Evolutionary conservation across 345 rosid genomes (phyloP), one percentile per base, ranked within the genome.

Genomic region (Pugionium dolabratum): DNA sequence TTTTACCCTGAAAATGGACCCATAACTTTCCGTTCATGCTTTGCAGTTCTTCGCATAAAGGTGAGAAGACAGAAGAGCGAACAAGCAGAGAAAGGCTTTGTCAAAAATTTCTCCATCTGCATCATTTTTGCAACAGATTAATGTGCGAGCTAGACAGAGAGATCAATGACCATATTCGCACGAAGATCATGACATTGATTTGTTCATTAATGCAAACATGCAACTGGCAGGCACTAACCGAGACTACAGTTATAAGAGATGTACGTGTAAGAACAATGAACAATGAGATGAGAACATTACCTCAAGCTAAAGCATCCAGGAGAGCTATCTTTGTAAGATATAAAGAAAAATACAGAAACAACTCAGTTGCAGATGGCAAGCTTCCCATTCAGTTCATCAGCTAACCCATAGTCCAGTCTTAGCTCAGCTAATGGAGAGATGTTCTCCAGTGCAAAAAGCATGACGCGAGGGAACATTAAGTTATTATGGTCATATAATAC

Each of bases 361-460:
- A 37, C 8, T 67, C 57, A 67, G 34, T 67, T 67, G 37, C 89
- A 85, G 63, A 87, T 83, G 41, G 89, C 65, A 50, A 89, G 91
- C 77, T 82, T 81, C 66, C 83, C 87, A 0, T 73, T 66, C 75
- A 76, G 61, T 28, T 93, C 94, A 81, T 85, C 83, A 9, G 90
- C 79, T 48, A 83, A 85, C n/a, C 92, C 99, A 75, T 94, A 94
- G 64, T 88, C 99, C 66, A 94, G 76, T 77, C 95, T 86, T 28
- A 94, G 87, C 83, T 86, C 90, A 48, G 82, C 67, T 63, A 88
- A 54, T 18, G 97, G 96, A 37, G 96, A 86, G 69, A 94, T 90
- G 61, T 81, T 86, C 77, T 94, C 97, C 82, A 84, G 4, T 1
- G 97, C 92, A 50, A 90, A 94, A 58, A 94, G 82, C 99, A 94